Evolutionary conservation across 139 green algal genomes (phyloP), one percentile per base, ranked within the genome.

Genomic region (Choricystis sp.): DNA sequence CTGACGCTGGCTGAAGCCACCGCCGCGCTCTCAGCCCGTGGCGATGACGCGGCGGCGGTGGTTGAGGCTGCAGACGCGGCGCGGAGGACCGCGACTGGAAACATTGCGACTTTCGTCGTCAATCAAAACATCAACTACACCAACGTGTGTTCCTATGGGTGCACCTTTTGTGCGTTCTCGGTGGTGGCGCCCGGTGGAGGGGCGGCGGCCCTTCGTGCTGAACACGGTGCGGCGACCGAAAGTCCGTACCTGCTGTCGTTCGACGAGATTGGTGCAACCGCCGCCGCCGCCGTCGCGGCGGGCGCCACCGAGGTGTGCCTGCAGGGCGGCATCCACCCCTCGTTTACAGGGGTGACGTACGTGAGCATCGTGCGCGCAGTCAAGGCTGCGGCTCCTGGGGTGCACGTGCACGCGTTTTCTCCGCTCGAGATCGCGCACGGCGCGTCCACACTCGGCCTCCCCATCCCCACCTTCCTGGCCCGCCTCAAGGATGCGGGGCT

Each of bases 121-220:
- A 89, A 85, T 67, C 75, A 85, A 24, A 94, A 94, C 81, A 94
- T 94, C 68, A 95, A 95, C 74, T 94, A 95, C 81, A 95, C 87
- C 25, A 78, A 79, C 28, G 63, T 79, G 5, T 79, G 73, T 60
- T 61, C 57, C 4, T 81, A 66, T 49, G 69, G 60, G 49, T 91
- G 84, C 72, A 59, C 49, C 26, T 93, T 93, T 71, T 93, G 85
- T 61, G 85, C 84, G 0, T 93, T 93, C 70, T 52, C 66, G 78
- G 63, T 52, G 60, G 24, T 23, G 40, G 26, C 19, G 24, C 28
- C 59, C 22, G 58, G n/a, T 60, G 20, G 56, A 29, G 56, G 56
- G 26, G 56, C 23, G 27, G 22, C 20, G 27, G 26, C 23, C 23
- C 16, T 23, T 60, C 9, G 56, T 28, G 20, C 23, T 23, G 25